Conservation (phyloP, 2,329 filamentous ascomycete species). For the Penicillium sp. region DNA sequence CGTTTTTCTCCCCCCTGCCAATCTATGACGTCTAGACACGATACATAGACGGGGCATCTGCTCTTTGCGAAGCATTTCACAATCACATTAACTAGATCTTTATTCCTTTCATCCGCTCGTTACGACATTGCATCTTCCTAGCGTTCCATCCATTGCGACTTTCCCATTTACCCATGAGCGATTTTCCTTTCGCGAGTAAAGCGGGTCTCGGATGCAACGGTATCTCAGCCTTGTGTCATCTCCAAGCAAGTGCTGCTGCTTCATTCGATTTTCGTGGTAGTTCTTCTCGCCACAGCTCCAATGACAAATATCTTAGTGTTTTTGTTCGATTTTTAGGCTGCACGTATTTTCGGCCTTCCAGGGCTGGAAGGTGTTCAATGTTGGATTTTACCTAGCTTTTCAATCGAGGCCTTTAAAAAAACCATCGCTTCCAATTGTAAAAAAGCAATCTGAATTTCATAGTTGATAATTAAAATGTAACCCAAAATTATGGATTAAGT, state of each 20-base stretch:
- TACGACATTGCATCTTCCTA: conserved; percentile 18
- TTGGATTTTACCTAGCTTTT: background rate
- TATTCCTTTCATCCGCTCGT: conserved; percentile 2
- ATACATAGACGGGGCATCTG: background rate
- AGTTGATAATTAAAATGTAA: conserved; percentile 2
- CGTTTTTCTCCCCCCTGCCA: background rate
- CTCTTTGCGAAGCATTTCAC: background rate
- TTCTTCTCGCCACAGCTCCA: background rate
- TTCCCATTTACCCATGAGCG: conserved; percentile 4
- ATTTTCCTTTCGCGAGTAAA: conserved; percentile 1
- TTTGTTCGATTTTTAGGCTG: background rate
- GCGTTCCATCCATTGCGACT: conserved; percentile 13
- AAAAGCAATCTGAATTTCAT: conserved; percentile 1
- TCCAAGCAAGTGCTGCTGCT: background rate
- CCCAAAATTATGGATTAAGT: conserved; percentile 6
- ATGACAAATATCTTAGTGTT: background rate
- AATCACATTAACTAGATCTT: background rate
- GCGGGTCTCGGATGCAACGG: background rate
- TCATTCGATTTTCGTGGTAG: background rate
- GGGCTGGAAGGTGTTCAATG: background rate
- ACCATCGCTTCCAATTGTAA: background rate
- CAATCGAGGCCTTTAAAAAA: background rate
- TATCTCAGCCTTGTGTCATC: background rate
- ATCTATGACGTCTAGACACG: conserved; percentile 13
- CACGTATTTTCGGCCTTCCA: too few relatives aligned